Percentiles rank a stretch among this genome's conserved stretches.
Evolutionary conservation across 2,329 filamentous ascomycete species (phyloP).

Genomic region (Aspergillus sp.): DNA sequence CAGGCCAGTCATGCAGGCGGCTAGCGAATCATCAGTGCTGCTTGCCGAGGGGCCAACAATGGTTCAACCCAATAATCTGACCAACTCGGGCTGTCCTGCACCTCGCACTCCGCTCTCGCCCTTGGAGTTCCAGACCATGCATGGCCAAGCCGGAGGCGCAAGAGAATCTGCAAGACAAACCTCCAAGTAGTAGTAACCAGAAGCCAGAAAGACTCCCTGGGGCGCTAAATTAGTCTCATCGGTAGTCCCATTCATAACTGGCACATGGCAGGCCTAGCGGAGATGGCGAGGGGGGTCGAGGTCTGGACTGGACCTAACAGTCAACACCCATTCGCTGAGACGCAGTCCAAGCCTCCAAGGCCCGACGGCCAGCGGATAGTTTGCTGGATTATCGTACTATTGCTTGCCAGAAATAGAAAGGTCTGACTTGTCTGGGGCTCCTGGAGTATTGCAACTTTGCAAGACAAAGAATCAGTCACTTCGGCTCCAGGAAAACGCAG

Average conservation of each 20-base stretch:
- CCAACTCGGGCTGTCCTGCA: not conserved
- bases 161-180: not conserved
- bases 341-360: conserved; percentile 6
- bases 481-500: conserved; percentile 7
- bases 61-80: conserved; percentile 1
- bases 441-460: not conserved
- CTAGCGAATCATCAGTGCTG: conserved; percentile 3
- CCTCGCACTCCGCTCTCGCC: not conserved
- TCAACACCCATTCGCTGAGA: conserved; percentile 1
- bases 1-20: not conserved
- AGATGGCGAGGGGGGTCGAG: not conserved
- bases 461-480: not conserved
- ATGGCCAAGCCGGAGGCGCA: conserved; percentile 1
- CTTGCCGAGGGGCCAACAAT: conserved; percentile 6
- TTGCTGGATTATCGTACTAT: not conserved
- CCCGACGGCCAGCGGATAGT: not conserved
- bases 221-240: conserved; percentile 11
- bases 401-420: not conserved
- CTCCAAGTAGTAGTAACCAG: not conserved
- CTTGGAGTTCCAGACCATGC: conserved; percentile 7
- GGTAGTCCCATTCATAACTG: conserved; percentile 10
- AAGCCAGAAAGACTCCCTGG: not conserved
- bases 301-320: not conserved
- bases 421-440: not conserved
- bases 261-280: conserved; percentile 8